Evolutionary conservation across 1,139 yeast genomes (phyloP).

Genomic region (Petasospora fabianii): DNA sequence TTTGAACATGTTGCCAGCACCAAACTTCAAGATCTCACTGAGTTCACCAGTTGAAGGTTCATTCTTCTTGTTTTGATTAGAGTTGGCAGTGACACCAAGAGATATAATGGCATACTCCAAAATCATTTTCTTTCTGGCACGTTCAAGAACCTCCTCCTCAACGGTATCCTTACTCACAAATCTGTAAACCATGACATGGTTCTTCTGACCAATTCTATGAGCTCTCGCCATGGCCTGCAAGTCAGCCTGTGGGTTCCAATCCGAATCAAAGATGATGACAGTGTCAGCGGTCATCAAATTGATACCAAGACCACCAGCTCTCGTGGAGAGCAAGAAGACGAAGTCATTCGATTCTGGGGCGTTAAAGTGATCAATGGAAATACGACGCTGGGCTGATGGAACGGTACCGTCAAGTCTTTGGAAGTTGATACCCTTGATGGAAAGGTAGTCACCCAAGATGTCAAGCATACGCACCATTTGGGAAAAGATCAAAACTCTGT

Average conservation of each 20-base stretch:
- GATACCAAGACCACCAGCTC: conserved; percentile 99
- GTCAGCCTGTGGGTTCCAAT: conserved; percentile 99
- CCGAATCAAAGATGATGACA: conserved; percentile 94
- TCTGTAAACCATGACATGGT: conserved; percentile 94
- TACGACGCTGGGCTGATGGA: conserved; percentile 88
- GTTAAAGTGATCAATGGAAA: conserved; percentile 94
- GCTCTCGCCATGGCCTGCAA: conserved; percentile 99
- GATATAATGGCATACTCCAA: conserved; percentile 96
- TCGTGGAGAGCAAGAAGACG: conserved; percentile 83
- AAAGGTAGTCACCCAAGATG: conserved; percentile 87
- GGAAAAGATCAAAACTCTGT: conserved; percentile 87
- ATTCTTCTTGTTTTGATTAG: conserved; percentile 38
- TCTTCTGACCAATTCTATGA: conserved; percentile 97
- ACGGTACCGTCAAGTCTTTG: conserved; percentile 97
- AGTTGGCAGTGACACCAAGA: conserved; percentile 79
- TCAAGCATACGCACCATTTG: conserved; percentile 98
- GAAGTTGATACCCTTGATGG: conserved; percentile 84
- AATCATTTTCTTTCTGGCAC: conserved; percentile 97
- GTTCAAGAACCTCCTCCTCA: conserved; percentile 93
- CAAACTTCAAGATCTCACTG: conserved; percentile 91
- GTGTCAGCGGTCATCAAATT: conserved; percentile 99
- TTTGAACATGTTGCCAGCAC: conserved; percentile 96
- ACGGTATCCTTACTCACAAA: conserved; percentile 96
- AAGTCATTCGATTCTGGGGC: conserved; percentile 92
- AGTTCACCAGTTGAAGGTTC: conserved; percentile 87